Conservation (phyloP, 768 basidiomycete species). For the Mycena filopes region DNA sequence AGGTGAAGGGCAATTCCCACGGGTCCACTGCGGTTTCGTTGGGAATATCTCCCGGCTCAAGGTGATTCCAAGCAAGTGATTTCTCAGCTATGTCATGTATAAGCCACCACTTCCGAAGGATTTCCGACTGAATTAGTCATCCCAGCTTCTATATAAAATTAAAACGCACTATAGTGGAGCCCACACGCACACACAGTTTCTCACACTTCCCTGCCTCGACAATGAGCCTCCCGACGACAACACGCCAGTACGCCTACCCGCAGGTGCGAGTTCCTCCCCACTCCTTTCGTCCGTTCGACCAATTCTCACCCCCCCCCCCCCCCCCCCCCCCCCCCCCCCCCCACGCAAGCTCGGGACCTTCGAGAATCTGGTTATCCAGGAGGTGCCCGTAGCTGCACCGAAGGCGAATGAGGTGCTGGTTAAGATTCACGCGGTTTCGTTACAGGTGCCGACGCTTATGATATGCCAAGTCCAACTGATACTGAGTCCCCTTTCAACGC, state of each 20-base stretch:
- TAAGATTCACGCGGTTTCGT: slow-evolving; percentile 65
- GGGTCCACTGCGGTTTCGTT: no score
- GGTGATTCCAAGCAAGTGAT: no score
- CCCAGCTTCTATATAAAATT: no score
- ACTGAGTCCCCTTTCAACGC: neutral
- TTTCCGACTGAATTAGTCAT: no score
- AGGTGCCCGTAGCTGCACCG: slow-evolving; percentile 42
- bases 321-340: neutral
- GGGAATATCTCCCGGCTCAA: no score
- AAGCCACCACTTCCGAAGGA: no score
- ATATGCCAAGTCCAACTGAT: neutral
- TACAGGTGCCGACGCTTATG: slow-evolving; percentile 49
- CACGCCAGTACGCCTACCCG: neutral
- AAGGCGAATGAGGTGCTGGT: slow-evolving; percentile 62
- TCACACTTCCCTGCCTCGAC: no score
- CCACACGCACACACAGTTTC: no score
- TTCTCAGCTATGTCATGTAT: no score
- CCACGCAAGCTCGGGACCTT: slow-evolving; percentile 31
- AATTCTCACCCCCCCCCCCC: neutral
- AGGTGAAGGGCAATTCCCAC: no score
- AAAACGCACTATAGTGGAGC: no score
- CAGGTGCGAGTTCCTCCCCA: no score
- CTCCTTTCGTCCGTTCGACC: neutral
- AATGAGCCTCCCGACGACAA: neutral
- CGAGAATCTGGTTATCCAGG: slow-evolving; percentile 39